Evolutionary conservation across 2,329 filamentous ascomycete species (phyloP).

Genomic region (Pseudogymnoascus sp.): DNA sequence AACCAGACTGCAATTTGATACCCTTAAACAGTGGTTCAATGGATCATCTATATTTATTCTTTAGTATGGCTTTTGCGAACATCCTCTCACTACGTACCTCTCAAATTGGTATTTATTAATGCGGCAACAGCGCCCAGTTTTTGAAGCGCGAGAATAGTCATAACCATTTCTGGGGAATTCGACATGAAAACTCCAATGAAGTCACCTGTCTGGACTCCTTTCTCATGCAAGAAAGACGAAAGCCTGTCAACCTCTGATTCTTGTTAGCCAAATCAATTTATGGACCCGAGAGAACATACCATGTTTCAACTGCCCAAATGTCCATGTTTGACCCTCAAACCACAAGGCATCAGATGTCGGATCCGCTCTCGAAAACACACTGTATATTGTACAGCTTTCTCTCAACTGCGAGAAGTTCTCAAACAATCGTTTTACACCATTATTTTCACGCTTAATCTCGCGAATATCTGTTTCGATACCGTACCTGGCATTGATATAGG

Average conservation of each 20-base stretch:
- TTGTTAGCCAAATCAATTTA: conserved; percentile 7
- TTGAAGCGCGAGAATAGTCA: conserved; percentile 37
- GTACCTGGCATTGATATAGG: conserved; percentile 39
- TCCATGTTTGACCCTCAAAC: conserved; percentile 43
- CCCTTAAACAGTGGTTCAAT: conserved; percentile 37
- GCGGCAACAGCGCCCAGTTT: conserved; percentile 39
- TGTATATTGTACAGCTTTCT: conserved; percentile 35
- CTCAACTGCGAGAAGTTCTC: conserved; percentile 33
- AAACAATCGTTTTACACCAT: conserved; percentile 29
- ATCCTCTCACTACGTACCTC: conserved; percentile 30
- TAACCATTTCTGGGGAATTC: conserved; percentile 43
- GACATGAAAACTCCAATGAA: conserved; percentile 40
- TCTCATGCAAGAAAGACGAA: conserved; percentile 34
- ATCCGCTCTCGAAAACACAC: conserved; percentile 35
- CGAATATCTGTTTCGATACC: conserved; percentile 34
- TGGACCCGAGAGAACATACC: conserved; percentile 24
- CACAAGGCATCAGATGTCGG: conserved; percentile 36
- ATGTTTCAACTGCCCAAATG: conserved; percentile 37
- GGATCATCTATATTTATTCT: conserved; percentile 32
- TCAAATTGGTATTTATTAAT: conserved; percentile 40
- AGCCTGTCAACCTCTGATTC: conserved; percentile 36
- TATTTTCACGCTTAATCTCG: conserved; percentile 29
- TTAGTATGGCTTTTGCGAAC: not conserved
- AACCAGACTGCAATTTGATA: conserved; percentile 35
- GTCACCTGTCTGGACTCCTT: conserved; percentile 33